Evolutionary conservation across 192 early-diverging fungal genomes (phyloP).

Genomic region (Radiomyces spectabilis): DNA sequence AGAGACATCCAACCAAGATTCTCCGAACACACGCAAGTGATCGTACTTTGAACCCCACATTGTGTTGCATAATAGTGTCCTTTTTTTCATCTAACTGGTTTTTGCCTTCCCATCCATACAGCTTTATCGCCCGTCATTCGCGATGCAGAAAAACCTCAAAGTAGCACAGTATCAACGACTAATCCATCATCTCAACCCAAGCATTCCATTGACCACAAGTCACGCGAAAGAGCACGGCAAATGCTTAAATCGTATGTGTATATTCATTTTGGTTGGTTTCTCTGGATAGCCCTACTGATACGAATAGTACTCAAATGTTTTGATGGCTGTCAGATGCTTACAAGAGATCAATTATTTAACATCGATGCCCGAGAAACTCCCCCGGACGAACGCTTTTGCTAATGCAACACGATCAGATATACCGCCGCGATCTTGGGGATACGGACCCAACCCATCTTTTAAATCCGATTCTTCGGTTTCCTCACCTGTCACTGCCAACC

Average conservation of each 20-base stretch:
- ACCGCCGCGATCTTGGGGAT: too few relatives aligned
- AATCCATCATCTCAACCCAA: neutral
- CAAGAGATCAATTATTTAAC: constrained; percentile 55
- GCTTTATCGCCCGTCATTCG: too few relatives aligned
- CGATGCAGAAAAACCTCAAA: too few relatives aligned
- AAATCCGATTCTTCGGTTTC: too few relatives aligned
- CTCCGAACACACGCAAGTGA: constrained; percentile 20
- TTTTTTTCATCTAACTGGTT: too few relatives aligned
- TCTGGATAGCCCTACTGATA: too few relatives aligned
- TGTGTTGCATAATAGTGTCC: too few relatives aligned
- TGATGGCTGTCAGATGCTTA: constrained; percentile 42
- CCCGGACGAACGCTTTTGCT: constrained; percentile 9
- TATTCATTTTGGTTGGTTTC: neutral
- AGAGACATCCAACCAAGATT: constrained; percentile 6
- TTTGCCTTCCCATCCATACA: too few relatives aligned
- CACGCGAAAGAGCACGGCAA: constrained; percentile 58
- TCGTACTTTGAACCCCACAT: neutral
- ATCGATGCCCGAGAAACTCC: constrained; percentile 29
- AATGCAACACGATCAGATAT: neutral
- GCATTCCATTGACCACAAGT: constrained; percentile 35
- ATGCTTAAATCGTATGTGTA: constrained; percentile 60
- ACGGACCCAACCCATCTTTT: too few relatives aligned
- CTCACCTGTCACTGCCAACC: too few relatives aligned
- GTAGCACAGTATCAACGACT: too few relatives aligned
- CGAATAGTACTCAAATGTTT: too few relatives aligned